Percentiles rank a stretch among this genome's conserved stretches.
Evolutionary conservation across 768 basidiomycete species (phyloP).

Genomic region (Xerocomellus chrysenteron): DNA sequence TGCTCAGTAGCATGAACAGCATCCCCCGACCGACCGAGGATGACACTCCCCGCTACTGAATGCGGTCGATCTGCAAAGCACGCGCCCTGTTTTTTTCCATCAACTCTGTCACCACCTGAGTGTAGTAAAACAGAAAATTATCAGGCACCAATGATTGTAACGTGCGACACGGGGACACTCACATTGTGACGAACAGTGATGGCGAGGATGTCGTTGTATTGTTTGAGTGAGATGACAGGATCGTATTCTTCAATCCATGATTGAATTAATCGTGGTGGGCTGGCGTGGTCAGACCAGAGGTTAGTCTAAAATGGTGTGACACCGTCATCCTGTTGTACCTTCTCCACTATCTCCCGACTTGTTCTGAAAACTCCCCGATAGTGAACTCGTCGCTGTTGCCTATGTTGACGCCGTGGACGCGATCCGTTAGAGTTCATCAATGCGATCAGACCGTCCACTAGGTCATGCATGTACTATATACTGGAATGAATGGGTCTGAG

Average conservation of each 20-base stretch:
- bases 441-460: conserved; percentile 57
- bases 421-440: conserved; percentile 94
- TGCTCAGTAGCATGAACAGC: conserved; percentile 51
- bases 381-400: conserved; percentile 96
- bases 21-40: conserved; percentile 57
- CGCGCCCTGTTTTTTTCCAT: conserved; percentile 60
- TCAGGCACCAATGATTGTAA: too few relatives aligned
- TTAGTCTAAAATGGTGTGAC: conserved; percentile 30
- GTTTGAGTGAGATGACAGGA: conserved; percentile 24
- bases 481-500: too few relatives aligned
- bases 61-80: conserved; percentile 49
- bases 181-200: conserved; percentile 26
- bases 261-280: conserved; percentile 18
- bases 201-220: conserved; percentile 27
- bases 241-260: conserved; percentile 30
- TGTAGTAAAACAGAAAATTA: background rate
- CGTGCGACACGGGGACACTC: background rate
- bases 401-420: conserved; percentile 85
- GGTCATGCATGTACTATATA: too few relatives aligned
- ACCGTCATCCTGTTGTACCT: conserved; percentile 86
- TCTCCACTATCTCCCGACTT: conserved; percentile 88
- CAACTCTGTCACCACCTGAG: conserved; percentile 48
- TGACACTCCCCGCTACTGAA: conserved; percentile 55
- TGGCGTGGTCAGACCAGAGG: background rate
- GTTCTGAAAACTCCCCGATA: conserved; percentile 89